A percentile compares a stretch with the other conserved stretches of the same genome.
These are phyloP conservation scores for Dipodascopsis uninucleata DNA, from an alignment of 805 yeast species.

Conservation along the genomic window DNA sequence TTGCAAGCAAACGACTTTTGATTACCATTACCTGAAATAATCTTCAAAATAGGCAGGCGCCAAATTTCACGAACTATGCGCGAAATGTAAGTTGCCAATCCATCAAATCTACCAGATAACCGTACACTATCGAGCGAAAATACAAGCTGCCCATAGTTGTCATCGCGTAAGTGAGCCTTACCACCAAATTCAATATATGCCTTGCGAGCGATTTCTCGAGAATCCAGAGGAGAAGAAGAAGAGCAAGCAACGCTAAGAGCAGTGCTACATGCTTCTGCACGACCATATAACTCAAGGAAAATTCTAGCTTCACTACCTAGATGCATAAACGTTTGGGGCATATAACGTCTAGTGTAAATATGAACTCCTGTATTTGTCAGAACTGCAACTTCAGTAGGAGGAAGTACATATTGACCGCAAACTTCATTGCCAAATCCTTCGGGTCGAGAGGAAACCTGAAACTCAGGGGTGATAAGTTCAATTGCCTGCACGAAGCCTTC, in stretches of 20 bases:
- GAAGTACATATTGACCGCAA: slow-evolving; percentile 76
- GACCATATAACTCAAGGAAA: slow-evolving; percentile 75
- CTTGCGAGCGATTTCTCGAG: slow-evolving; percentile 35
- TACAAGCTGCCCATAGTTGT: slow-evolving; percentile 21
- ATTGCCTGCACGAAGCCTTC: slow-evolving; percentile 67
- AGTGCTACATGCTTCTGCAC: slow-evolving; percentile 85
- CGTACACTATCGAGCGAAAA: slow-evolving; percentile 47
- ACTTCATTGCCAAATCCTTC: slow-evolving; percentile 80
- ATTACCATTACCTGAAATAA: slow-evolving; percentile 5
- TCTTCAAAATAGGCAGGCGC: slow-evolving; percentile 63
- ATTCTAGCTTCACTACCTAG: slow-evolving; percentile 62
- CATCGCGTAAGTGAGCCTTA: slow-evolving; percentile 34
- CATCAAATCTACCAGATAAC: slow-evolving; percentile 87
- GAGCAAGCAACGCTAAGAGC: slow-evolving; percentile 76
- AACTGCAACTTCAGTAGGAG: slow-evolving; percentile 67
- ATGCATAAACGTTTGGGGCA: slow-evolving; percentile 70
- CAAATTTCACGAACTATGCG: slow-evolving; percentile 77
- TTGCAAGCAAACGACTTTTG: slow-evolving; percentile 8
- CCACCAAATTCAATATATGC: slow-evolving; percentile 40
- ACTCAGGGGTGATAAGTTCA: slow-evolving; percentile 63
- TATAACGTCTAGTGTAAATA: slow-evolving; percentile 71
- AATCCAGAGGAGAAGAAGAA: slow-evolving; percentile 37
- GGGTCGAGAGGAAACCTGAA: slow-evolving; percentile 70
- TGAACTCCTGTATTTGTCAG: slow-evolving; percentile 76
- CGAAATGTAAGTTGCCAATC: slow-evolving; percentile 72